These are phyloP conservation scores for Emmonsiellopsis sp. DNA, from an alignment of 2,329 filamentous ascomycete species.

Conservation along the genomic window DNA sequence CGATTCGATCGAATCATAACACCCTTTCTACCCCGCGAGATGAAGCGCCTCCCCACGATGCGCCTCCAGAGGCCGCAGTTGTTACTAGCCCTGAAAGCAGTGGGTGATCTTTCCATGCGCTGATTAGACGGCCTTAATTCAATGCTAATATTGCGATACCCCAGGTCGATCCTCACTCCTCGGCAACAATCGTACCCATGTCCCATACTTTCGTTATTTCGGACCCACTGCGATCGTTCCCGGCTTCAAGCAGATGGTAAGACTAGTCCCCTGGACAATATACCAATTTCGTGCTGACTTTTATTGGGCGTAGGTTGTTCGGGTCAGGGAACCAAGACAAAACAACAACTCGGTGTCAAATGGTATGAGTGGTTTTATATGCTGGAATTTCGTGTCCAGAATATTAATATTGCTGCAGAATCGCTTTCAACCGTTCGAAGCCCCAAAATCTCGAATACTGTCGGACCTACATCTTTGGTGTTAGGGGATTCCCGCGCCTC, in stretches of 20 bases:
- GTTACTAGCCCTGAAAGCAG: conserved; percentile 29
- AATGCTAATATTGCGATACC: conserved; percentile 7
- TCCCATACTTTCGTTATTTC: conserved; percentile 86
- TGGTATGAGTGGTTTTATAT: conserved; percentile 16
- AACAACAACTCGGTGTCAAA: conserved; percentile 31
- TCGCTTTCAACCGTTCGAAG: conserved; percentile 28
- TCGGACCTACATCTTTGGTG: conserved; percentile 11
- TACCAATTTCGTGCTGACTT: conserved; percentile 12
- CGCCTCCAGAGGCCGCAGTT: conserved; percentile 13
- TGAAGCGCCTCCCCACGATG: background rate
- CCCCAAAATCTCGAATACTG: conserved; percentile 18
- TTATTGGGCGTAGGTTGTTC: conserved; percentile 45
- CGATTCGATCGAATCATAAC: background rate
- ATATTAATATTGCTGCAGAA: conserved; percentile 15
- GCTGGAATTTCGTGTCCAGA: background rate
- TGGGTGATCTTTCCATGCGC: conserved; percentile 14
- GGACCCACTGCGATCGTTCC: conserved; percentile 85
- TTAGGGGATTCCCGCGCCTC: conserved; percentile 20
- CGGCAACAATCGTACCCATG: conserved; percentile 34
- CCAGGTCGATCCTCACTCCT: conserved; percentile 30
- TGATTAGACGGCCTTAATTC: background rate
- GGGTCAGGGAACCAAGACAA: conserved; percentile 48
- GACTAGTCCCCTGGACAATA: background rate
- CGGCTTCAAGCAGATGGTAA: conserved; percentile 85
- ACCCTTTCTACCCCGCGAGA: background rate